Evolutionary conservation across 2,329 filamentous ascomycete genomes (phyloP), one percentile per base, ranked within the genome.

Genomic region (Mycocentrospora acerina): DNA sequence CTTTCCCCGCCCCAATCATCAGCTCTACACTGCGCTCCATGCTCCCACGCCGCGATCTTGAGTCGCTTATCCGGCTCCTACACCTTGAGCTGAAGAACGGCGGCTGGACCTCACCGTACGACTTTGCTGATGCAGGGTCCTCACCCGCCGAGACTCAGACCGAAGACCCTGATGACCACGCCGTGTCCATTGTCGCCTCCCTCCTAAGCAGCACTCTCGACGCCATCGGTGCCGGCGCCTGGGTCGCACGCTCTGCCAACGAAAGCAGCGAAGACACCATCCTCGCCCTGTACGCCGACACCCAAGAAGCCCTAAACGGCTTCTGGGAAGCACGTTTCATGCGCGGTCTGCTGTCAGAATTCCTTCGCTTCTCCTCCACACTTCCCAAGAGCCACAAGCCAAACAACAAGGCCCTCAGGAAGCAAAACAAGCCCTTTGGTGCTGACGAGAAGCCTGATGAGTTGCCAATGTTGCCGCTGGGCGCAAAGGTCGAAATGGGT

Each of bases 131-230:
- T 12, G 66, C 72, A 35, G 69, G 74, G 19, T 32, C 17, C 9
- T 29, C 44, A 2, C 35, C 40, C 4, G 22, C 18, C 2, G 54
- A 58, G 7, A 42, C 66, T 11, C 66, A 71, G 16, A 67, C 70
- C n/a, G 73, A 75, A 7, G 70, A 73, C 3, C 79, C 81, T 0
- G 80, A 83, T 14, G 82, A 89, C 54, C 80, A 80, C 33, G 81
- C 83, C 35, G 84, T 90, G 49, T 75, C 80, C 12, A 78, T 88
- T 27, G 84, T 91, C 46, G 80, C 85, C 12, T 81, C 84, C 48
- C 73, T 91, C 4, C 75, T 90, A 19, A 82, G 82, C 47, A 81
- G 82, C 55, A 87, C 86, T 44, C 75, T 91, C 29, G 87, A 91
- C 64, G 82, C 87, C 0, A 78, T 91, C 12, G 86, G 86, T 2